A percentile compares a stretch with the other conserved stretches of the same genome.
Conservation (phyloP, 192 early-diverging fungal species). For the Diversispora eburnea region DNA sequence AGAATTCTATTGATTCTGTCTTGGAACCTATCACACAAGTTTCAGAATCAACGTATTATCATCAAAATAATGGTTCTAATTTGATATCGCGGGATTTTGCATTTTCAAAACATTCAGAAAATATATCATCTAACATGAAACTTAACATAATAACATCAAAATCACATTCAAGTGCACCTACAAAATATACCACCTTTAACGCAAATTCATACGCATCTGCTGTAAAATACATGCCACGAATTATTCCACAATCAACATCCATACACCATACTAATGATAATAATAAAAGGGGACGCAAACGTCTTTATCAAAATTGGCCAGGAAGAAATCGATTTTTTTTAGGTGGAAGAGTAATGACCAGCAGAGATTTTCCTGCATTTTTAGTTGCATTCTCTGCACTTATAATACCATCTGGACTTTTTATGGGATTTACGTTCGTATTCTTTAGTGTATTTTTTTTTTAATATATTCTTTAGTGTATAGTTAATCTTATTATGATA, state of each 20-base stretch:
- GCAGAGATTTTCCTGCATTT: slow-evolving; percentile 61
- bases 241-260: not conserved
- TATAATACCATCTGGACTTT: slow-evolving; percentile 55
- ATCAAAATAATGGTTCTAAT: slow-evolving; percentile 1
- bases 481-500: not conserved
- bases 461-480: not conserved
- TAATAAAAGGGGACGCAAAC: slow-evolving; percentile 6
- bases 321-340: slow-evolving; percentile 59
- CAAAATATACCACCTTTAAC: not conserved
- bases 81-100: slow-evolving; percentile 3
- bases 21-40: slow-evolving; percentile 10
- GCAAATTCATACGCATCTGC: not conserved
- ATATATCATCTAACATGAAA: not conserved
- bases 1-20: slow-evolving; percentile 12
- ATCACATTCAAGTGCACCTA: not conserved
- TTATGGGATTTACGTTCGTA: slow-evolving; percentile 54
- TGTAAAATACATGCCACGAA: not conserved
- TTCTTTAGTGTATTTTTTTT: not conserved
- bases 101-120: slow-evolving; percentile 9
- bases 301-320: slow-evolving; percentile 45
- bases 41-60: slow-evolving; percentile 12
- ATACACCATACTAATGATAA: not conserved
- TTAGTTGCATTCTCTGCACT: slow-evolving; percentile 54
- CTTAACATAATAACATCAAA: not conserved
- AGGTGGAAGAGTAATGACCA: slow-evolving; percentile 63